Evolutionary conservation across 108 stramenopile genomes (phyloP).

Genomic region (Pseudonitzschia delicatissima): DNA sequence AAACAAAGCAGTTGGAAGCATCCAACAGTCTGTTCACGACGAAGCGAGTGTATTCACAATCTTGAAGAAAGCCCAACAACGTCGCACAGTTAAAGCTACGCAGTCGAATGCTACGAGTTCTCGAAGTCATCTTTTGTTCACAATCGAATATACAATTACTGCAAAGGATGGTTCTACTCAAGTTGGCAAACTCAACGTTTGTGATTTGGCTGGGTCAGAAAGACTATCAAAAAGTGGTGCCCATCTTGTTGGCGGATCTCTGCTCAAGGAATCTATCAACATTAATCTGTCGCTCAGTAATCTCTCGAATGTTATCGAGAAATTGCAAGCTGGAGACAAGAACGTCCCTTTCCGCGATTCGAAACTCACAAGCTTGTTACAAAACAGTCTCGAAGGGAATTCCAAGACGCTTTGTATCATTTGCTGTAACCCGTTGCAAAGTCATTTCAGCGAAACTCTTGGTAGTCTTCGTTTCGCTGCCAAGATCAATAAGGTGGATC

Average conservation of each 20-base stretch:
- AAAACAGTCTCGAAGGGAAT: conserved; percentile 82
- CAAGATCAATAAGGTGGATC: conserved; percentile 80
- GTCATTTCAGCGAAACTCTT: conserved; percentile 79
- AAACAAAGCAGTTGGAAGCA: conserved; percentile 71
- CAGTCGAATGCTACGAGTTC: conserved; percentile 81
- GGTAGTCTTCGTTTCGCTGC: conserved; percentile 87
- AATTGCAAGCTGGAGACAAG: conserved; percentile 60
- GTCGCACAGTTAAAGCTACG: conserved; percentile 83
- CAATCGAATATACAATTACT: conserved; percentile 65
- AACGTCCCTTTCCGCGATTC: conserved; percentile 94
- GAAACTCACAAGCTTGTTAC: conserved; percentile 88
- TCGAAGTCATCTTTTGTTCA: conserved; percentile 83
- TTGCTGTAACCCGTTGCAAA: conserved; percentile 83
- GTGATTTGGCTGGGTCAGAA: conserved; percentile 93
- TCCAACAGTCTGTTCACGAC: conserved; percentile 29
- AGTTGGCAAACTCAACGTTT: conserved; percentile 68
- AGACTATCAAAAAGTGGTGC: conserved; percentile 84
- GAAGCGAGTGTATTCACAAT: conserved; percentile 54
- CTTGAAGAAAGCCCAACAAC: conserved; percentile 55
- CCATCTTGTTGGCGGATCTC: conserved; percentile 50
- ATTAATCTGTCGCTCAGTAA: conserved; percentile 82
- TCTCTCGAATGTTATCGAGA: conserved; percentile 85
- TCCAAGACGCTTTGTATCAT: conserved; percentile 91
- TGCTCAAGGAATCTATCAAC: conserved; percentile 78
- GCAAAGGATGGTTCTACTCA: conserved; percentile 45